A percentile compares a stretch with the other conserved stretches of the same genome.
phyloP scores from a whole-genome alignment of 2,329 filamentous ascomycete genomes.

The Helminthosporium solani region DNA sequence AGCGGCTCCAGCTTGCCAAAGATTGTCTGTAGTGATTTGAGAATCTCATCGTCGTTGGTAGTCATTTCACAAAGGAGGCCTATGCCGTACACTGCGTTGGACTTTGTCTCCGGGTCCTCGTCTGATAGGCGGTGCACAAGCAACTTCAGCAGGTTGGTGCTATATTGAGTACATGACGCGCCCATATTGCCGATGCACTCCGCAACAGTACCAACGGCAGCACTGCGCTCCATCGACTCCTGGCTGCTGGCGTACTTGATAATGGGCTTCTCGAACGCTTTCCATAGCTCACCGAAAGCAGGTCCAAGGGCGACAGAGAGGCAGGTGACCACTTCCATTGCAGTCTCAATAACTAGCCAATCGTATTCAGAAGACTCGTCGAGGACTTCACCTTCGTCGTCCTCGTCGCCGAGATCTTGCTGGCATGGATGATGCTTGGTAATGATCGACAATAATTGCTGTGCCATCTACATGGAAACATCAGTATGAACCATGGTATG shows the following conservation, averaged over 20 bases:
- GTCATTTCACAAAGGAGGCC: conserved; percentile 84
- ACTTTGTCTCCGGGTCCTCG: conserved; percentile 88
- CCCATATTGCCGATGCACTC: conserved; percentile 88
- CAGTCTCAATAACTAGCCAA: conserved; percentile 95
- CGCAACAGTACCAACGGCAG: conserved; percentile 86
- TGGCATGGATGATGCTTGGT: conserved; percentile 92
- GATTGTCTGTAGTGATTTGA: conserved; percentile 74
- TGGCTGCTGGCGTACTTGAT: conserved; percentile 84
- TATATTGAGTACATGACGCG: conserved; percentile 77
- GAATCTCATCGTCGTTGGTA: conserved; percentile 69
- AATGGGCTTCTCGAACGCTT: conserved; percentile 90
- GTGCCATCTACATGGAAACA: conserved; percentile 55
- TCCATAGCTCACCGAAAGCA: conserved; percentile 86
- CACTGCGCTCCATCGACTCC: conserved; percentile 83
- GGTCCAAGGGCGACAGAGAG: conserved; percentile 78
- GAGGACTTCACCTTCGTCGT: conserved; percentile 65
- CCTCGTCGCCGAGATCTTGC: conserved; percentile 75
- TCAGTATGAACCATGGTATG: too few species aligned
- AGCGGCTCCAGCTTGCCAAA: conserved; percentile 84
- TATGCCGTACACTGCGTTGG: conserved; percentile 89
- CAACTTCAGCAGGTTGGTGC: conserved; percentile 71
- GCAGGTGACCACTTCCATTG: conserved; percentile 84
- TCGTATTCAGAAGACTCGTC: conserved; percentile 91
- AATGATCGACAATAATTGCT: conserved; percentile 74
- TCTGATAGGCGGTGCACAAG: conserved; percentile 85